A percentile compares a stretch with the other conserved stretches of the same genome.
Conservation (phyloP, 1,284 basidiomycete genomes). For the Calocybe gambosa region DNA sequence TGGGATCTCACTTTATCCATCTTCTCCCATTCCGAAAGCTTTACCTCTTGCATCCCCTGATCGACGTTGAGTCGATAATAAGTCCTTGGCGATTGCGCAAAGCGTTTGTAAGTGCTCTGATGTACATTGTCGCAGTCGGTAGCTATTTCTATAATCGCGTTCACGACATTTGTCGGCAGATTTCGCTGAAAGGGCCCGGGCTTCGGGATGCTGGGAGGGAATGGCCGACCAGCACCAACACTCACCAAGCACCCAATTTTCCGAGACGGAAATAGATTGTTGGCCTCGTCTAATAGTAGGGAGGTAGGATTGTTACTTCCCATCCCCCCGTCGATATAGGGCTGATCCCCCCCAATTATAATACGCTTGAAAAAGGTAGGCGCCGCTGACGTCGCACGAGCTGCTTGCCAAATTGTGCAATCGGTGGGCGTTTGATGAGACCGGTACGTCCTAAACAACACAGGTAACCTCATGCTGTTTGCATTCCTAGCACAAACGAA, state of each 20-base stretch:
- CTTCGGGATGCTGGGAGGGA: background rate
- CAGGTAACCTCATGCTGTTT: background rate
- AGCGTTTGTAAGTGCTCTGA: background rate
- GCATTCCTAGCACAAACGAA: background rate
- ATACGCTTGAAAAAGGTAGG: constrained; percentile 2
- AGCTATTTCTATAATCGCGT: background rate
- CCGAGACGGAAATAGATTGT: background rate
- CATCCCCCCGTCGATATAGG: background rate
- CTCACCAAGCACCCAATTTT: constrained; percentile 3
- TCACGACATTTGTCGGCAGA: background rate
- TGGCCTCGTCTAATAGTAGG: constrained; percentile 1
- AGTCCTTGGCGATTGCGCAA: background rate
- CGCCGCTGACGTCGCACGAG: constrained; percentile 3
- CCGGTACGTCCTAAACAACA: constrained; percentile 1
- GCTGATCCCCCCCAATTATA: background rate
- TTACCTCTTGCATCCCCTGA: background rate
- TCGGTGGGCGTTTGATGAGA: background rate
- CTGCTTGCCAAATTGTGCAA: constrained; percentile 1
- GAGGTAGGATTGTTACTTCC: background rate
- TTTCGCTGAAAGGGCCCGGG: background rate
- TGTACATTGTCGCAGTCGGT: background rate
- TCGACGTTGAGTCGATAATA: constrained; percentile 2
- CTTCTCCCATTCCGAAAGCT: background rate
- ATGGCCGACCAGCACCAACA: background rate
- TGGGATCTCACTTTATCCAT: background rate